Conservation (phyloP, 1,284 basidiomycete genomes). For the Apiotrichum veenhuisii region DNA sequence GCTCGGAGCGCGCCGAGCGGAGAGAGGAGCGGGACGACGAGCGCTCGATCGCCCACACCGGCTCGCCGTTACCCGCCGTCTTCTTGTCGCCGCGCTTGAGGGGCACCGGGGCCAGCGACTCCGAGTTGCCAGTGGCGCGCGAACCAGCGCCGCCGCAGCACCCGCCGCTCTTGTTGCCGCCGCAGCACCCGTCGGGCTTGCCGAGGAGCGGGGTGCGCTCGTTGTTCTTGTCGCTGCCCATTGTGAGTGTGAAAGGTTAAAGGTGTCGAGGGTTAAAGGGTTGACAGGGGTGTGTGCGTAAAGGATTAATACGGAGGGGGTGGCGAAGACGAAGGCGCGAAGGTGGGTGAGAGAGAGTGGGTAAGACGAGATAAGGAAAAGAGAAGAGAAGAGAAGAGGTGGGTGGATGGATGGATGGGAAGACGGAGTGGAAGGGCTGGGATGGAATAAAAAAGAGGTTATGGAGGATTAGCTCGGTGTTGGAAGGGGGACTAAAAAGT, state of each 20-base stretch:
- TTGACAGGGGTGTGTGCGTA: not conserved
- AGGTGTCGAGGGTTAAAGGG: not conserved
- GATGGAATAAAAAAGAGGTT: no score
- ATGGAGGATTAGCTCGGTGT: no score
- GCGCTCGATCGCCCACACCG: conserved; percentile 21
- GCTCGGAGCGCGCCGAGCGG: conserved; percentile 7
- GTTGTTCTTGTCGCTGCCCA: conserved; percentile 6
- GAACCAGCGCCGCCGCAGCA: conserved; percentile 16
- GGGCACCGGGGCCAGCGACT: conserved; percentile 12
- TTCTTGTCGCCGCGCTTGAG: conserved; percentile 15
- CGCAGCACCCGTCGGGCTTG: conserved; percentile 17
- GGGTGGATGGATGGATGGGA: not conserved
- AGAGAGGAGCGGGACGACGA: conserved; percentile 11
- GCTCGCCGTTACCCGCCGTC: conserved; percentile 8
- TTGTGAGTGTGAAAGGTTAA: not conserved
- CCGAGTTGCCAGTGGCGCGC: not conserved
- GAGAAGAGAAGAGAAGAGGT: not conserved
- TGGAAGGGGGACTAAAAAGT: no score
- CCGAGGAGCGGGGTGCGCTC: conserved; percentile 20
- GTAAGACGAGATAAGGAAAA: not conserved
- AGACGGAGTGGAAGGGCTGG: no score
- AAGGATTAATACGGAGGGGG: not conserved
- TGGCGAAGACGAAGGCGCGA: no score
- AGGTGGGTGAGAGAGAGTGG: no score
- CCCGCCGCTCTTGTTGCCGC: conserved; percentile 12